Evolutionary conservation across 495 filamentous ascomycete genomes (phyloP).

Genomic region (Tuber aestivum): DNA sequence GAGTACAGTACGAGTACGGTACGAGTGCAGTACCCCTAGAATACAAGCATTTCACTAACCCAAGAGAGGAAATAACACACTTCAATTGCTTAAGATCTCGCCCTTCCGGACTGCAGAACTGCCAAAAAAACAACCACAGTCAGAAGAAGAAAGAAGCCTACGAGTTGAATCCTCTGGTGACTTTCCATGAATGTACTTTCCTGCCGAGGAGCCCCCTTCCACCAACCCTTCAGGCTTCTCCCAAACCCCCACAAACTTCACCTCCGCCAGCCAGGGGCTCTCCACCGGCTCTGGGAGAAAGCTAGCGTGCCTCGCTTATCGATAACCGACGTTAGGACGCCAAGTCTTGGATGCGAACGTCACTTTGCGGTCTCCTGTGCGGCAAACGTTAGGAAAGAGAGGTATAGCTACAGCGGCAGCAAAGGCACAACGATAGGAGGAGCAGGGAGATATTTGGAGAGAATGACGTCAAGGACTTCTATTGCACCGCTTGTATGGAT

Average conservation of each 20-base stretch:
- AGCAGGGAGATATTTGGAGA: neutral
- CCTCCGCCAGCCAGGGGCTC: neutral
- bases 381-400: neutral
- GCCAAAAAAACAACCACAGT: neutral
- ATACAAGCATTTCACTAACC: no score
- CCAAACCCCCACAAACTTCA: neutral
- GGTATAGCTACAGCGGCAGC: neutral
- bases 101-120: no score
- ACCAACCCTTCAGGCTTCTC: neutral
- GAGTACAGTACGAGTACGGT: no score
- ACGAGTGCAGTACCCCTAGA: no score
- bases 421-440: neutral
- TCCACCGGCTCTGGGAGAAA: neutral
- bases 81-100: neutral
- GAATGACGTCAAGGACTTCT: neutral
- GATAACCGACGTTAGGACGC: no score
- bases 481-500: conserved; percentile 65
- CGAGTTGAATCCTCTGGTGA: neutral
- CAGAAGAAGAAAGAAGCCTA: neutral
- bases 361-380: no score
- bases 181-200: neutral
- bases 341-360: no score
- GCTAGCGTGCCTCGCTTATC: no score
- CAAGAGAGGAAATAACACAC: neutral
- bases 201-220: neutral